Base-by-base conservation (phyloP, 2,329 filamentous ascomycete genomes). In the Cladophialophora chaetospira region DNA sequence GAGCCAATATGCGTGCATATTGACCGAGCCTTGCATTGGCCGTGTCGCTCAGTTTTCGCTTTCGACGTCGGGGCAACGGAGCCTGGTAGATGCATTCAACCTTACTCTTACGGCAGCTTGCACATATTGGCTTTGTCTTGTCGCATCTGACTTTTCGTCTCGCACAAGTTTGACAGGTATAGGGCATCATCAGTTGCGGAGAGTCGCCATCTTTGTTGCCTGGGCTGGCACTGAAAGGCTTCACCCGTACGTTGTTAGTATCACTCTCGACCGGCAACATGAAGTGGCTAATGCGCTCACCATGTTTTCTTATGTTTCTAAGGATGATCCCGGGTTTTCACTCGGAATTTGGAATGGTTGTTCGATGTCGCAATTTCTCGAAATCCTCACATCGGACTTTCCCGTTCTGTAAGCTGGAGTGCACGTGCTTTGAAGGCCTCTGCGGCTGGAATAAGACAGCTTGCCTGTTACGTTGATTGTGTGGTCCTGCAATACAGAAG, bases 131-230 rank as follows among this genome's bases (percentile, higher is more conserved):
- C 9, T 17, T 33, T 10, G 26, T 15, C 25, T 31, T 29, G 44
- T 47, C 44, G 44, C 44, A 47, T 47, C 31, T 47, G 44, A 47
- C 44, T 33, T 47, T 47, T 17, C 44, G 13, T 15, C 26, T 26
- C 10, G 11, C 44, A 17, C 44, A 47, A 3, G 44, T n/a, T 17
- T 47, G 44, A 29, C 44, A 47, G 13, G 44, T 13, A 47, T 47
- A 47, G 11, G 44, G 13, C 57, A 15, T 35, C 55, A 53, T 33
- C 31, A n/a, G 10, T n/a, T 33, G 10, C n/a, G 31, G 10, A 3
- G 31, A 33, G 31, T 33, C 6, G 31, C n/a, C 31, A 33, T 33
- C n/a, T 9, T 33, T 33, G 31, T 33, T 33, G 31, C 31, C n/a
- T 33, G 31, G 31, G 6, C 31, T n/a, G 31, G n/a, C 31, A 8